Base-by-base conservation (phyloP, 2,329 filamentous ascomycete genomes). In the Colletotrichum paranaense region DNA sequence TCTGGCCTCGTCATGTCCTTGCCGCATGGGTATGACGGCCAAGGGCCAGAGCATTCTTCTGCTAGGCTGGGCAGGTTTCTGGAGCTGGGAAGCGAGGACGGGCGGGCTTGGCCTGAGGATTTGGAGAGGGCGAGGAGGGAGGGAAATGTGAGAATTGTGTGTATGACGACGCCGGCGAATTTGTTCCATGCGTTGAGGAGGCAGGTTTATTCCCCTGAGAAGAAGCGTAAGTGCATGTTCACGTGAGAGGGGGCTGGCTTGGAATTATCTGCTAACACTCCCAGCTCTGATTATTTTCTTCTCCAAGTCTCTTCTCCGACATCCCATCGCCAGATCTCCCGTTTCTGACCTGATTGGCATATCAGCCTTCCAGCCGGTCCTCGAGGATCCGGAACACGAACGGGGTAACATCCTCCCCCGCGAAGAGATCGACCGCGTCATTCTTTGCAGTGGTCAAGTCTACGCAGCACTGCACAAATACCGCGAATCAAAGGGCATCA, bases 111-210 rank as follows among this genome's bases (percentile, higher is more conserved):
- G 2, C 88, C 90, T 32, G 95, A 97, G 76, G 98, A 97, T 88
- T 90, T 98, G 74, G 92, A 97, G 66, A 94, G 96, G 78, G 95
- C 98, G 85, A 96, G 98, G 87, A 97, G 98, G 87, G 97, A 98
- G 86, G 97, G 95, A 89, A 99, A 99, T 88, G 97, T 99, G 92
- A 95, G 98, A 86, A 93, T 99, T 82, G 95, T 92, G 67, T 98
- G 96, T 88, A 95, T 97, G 91, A 99, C 96, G n/a, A 94, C 93
- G 57, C 97, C 97, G 30, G 91, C 95, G 75, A 99, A 99, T 85
- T 84, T 97, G 81, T 99, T 99, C 92, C 97, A 99, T 85, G 92
- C 96, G 76, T 90, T 99, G 76, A 93, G 97, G 82, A 92, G 97
- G 84, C 97, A 99, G 87, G 97, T 98, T 92, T 95, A 98, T 89